Conservation (phyloP, 2,329 filamentous ascomycete genomes). For the Monosporascus sp. region DNA sequence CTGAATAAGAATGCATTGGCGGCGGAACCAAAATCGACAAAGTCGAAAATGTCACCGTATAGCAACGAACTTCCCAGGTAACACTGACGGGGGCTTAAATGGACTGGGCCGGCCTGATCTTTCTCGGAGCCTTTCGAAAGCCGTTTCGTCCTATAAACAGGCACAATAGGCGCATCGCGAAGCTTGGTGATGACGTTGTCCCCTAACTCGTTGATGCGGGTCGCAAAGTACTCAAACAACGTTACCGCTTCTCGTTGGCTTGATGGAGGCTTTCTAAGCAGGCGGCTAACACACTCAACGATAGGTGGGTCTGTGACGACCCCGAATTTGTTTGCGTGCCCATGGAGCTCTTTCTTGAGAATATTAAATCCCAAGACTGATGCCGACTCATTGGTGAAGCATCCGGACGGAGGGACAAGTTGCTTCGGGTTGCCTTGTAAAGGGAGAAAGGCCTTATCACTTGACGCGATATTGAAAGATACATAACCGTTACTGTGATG, state of each 20-base stretch:
- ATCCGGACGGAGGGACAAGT: slow-evolving; percentile 68
- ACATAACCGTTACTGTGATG: slow-evolving; percentile 74
- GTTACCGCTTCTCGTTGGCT: slow-evolving; percentile 60
- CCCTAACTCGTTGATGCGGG: slow-evolving; percentile 68
- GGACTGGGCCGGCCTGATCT: slow-evolving; percentile 35
- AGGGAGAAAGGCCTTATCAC: slow-evolving; percentile 62
- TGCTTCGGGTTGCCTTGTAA: slow-evolving; percentile 60
- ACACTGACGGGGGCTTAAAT: slow-evolving; percentile 65
- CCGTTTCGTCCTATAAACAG: slow-evolving; percentile 43
- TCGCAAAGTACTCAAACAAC: slow-evolving; percentile 79
- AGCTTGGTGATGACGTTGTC: slow-evolving; percentile 56
- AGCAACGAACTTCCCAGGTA: slow-evolving; percentile 69
- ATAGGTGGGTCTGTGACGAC: slow-evolving; percentile 80
- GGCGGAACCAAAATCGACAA: slow-evolving; percentile 85
- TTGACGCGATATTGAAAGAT: slow-evolving; percentile 52
- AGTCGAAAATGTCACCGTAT: slow-evolving; percentile 92
- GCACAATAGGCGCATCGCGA: slow-evolving; percentile 64
- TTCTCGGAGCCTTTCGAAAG: slow-evolving; percentile 33
- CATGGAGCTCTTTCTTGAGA: slow-evolving; percentile 67
- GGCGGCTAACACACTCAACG: slow-evolving; percentile 64
- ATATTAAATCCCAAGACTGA: slow-evolving; percentile 77
- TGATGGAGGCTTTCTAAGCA: slow-evolving; percentile 68
- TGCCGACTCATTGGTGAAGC: slow-evolving; percentile 76
- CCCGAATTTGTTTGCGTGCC: slow-evolving; percentile 77
- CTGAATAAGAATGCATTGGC: slow-evolving; percentile 86